phyloP scores from a whole-genome alignment of 2,329 filamentous ascomycete genomes.

The Trichothecium roseum region DNA sequence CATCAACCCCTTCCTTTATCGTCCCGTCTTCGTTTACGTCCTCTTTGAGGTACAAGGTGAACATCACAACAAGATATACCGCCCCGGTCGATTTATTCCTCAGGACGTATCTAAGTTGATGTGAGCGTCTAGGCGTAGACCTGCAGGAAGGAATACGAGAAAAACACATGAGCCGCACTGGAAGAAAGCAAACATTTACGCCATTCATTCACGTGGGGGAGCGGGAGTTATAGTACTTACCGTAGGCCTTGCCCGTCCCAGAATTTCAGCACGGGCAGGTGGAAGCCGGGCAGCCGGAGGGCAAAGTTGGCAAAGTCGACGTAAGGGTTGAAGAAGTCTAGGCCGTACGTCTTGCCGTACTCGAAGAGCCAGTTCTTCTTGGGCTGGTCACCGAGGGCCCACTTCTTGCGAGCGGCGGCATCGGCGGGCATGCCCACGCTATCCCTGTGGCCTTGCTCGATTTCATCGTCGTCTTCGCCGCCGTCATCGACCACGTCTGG shows the following conservation, averaged over 20 bases:
- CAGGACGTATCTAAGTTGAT: constrained; percentile 83
- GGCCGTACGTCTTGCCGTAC: constrained; percentile 38
- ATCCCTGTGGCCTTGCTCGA: constrained; percentile 34
- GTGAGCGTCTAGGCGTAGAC: constrained; percentile 50
- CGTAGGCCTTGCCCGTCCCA: constrained; percentile 71
- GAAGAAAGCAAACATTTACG: constrained; percentile 10
- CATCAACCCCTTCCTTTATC: constrained; percentile 30
- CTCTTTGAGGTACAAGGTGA: constrained; percentile 64
- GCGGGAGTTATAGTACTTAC: constrained; percentile 36
- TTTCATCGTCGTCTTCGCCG: constrained; percentile 19
- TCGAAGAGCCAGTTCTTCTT: constrained; percentile 45
- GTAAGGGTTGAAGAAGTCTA: constrained; percentile 83
- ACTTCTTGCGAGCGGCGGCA: constrained; percentile 46
- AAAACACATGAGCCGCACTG: constrained; percentile 10
- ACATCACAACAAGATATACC: constrained; percentile 71
- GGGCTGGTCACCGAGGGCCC: constrained; percentile 38
- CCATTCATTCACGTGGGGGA: background rate
- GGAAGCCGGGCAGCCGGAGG: constrained; percentile 62
- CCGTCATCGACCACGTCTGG: too few relatives aligned
- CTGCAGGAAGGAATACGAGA: constrained; percentile 10
- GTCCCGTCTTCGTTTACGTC: constrained; percentile 50
- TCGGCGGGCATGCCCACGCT: constrained; percentile 39
- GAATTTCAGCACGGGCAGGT: constrained; percentile 62
- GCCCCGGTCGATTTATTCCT: constrained; percentile 67
- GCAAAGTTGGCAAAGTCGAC: constrained; percentile 72